Percentiles rank a stretch among this genome's conserved stretches.
phyloP scores from a whole-genome alignment of 306 rosid genomes.

The Erythrophleum fordii region DNA sequence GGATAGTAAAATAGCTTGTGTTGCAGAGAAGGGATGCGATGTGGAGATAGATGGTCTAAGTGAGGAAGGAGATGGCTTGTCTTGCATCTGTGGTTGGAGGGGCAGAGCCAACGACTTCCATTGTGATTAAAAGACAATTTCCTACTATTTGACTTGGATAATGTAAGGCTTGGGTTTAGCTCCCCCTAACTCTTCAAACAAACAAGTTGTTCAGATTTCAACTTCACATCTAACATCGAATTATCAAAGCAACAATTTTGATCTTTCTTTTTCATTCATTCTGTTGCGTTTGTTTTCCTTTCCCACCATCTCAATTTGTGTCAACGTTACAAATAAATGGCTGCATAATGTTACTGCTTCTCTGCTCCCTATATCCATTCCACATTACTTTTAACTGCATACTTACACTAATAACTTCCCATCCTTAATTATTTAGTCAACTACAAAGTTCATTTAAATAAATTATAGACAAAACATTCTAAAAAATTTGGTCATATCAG shows the following conservation, averaged over 20 bases:
- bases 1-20: slow-evolving; percentile 43
- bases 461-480: too few species aligned
- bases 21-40: slow-evolving; percentile 43
- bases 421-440: too few species aligned
- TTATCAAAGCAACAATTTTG: background rate
- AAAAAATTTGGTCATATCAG: too few species aligned
- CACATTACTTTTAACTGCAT: too few species aligned
- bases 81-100: slow-evolving; percentile 53
- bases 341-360: too few species aligned
- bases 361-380: too few species aligned
- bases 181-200: background rate
- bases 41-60: slow-evolving; percentile 54
- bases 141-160: slow-evolving; percentile 34
- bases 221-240: slow-evolving; percentile 24
- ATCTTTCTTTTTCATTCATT: background rate
- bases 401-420: too few species aligned
- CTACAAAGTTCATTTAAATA: too few species aligned
- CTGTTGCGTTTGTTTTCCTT: background rate
- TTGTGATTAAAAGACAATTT: slow-evolving; percentile 51
- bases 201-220: slow-evolving; percentile 38
- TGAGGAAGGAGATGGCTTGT: slow-evolving; percentile 38
- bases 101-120: slow-evolving; percentile 17
- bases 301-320: too few species aligned
- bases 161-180: slow-evolving; percentile 37
- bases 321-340: too few species aligned